phyloP scores from a whole-genome alignment of 495 filamentous ascomycete species.

The Collariella sp. region DNA sequence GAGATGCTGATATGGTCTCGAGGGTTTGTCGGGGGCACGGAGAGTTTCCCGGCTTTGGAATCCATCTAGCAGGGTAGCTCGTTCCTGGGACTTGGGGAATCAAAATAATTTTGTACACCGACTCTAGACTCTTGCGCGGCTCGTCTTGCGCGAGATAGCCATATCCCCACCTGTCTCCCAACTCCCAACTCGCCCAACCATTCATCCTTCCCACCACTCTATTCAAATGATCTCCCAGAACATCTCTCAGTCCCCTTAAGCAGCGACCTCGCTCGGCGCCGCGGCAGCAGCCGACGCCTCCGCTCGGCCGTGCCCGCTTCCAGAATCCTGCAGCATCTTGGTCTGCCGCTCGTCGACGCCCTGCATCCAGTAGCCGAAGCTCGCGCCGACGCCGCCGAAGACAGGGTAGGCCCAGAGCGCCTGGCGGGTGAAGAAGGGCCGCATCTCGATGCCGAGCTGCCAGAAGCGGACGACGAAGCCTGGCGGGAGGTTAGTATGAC shows the following conservation, averaged over 20 bases:
- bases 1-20: background rate
- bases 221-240: too few species aligned
- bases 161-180: too few species aligned
- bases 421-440: conserved; percentile 71
- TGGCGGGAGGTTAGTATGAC: conserved; percentile 28
- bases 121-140: background rate
- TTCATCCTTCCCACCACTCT: background rate
- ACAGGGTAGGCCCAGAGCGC: conserved; percentile 87
- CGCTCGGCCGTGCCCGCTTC: conserved; percentile 76
- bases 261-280: conserved; percentile 17
- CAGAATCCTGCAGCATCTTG: conserved; percentile 64
- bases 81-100: background rate
- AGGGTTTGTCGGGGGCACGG: background rate
- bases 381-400: conserved; percentile 73
- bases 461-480: conserved; percentile 84
- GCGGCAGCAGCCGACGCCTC: conserved; percentile 30
- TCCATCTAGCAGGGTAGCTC: background rate
- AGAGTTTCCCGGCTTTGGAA: background rate
- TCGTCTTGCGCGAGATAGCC: too few species aligned
- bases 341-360: conserved; percentile 74
- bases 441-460: conserved; percentile 98
- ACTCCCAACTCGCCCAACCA: too few species aligned
- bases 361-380: conserved; percentile 94
- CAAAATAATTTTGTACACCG: conserved; percentile 12
- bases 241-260: conserved; percentile 9